Base-by-base conservation (phyloP, 192 early-diverging fungal genomes). In the Linnemannia hyalina region DNA sequence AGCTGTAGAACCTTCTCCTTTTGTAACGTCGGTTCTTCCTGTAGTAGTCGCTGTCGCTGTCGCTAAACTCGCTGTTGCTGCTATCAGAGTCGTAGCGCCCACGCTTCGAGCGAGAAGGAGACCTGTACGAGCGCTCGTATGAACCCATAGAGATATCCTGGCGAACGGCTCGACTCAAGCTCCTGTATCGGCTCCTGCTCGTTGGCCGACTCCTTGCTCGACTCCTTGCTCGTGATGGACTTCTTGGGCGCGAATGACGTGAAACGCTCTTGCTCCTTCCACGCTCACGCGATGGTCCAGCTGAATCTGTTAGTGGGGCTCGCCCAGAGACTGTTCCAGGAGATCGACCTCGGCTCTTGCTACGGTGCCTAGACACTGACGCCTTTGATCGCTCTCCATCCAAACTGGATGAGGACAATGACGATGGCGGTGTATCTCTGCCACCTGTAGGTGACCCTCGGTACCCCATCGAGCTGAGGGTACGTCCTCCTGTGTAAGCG, bases 111-210 rank as follows among this genome's bases (percentile, higher is more conserved):
- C 60, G 44, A 10, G 80, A 81, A n/a, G 55, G 40, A 6, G 80
- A 81, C 40, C 77, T 70, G n/a, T 52, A 44, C 63, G 82, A 63
- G 68, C 65, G 13, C 29, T 47, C 23, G 46, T 41, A 32, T 47
- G n/a, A 9, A 44, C 77, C 77, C 82, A 85, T 85, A 13, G 68
- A 35, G 29, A 85, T 52, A 1, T 54, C 65, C 13, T 74, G 71
- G 36, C 82, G 73, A 6, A 49, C 69, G 10, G 82, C 69, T 49
- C 82, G 68, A 38, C 82, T 83, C 35, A 71, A 68, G n/a, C 81
- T 77, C 54, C 81, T 63, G 36, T 13, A 9, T 16, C 65, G 52
- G 35, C 81, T 83, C 63, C 42, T 83, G 40, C 77, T 79, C 35
- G 71, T 23, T 7, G 71, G 70, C 41, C 78, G 47, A 32, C 70